phyloP scores from a whole-genome alignment of 2,329 filamentous ascomycete genomes.

The Bretziella fagacearum region DNA sequence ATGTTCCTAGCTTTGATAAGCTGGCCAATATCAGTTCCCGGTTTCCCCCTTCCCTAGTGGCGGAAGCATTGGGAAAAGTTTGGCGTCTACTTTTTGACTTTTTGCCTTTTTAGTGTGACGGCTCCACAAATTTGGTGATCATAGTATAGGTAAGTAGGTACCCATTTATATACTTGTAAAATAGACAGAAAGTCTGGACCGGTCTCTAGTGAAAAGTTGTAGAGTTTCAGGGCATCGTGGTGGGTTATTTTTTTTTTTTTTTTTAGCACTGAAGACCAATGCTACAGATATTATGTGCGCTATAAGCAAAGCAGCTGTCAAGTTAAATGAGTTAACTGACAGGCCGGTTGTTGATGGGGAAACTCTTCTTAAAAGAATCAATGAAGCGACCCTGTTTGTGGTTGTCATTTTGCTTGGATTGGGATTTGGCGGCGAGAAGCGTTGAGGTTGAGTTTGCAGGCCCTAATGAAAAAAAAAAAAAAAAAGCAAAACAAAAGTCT shows the following conservation, averaged over 20 bases:
- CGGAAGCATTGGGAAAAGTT: too few relatives aligned
- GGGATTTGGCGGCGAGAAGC: slow-evolving; percentile 8
- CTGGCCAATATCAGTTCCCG: too few relatives aligned
- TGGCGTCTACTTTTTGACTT: not conserved
- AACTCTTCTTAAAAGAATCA: slow-evolving; percentile 4
- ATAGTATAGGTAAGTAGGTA: not conserved
- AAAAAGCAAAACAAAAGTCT: too few relatives aligned
- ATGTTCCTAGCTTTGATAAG: slow-evolving; percentile 1
- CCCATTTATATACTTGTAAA: slow-evolving; percentile 3
- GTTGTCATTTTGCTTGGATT: not conserved
- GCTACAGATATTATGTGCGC: not conserved
- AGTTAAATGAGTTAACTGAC: slow-evolving; percentile 6
- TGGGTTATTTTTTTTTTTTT: too few relatives aligned
- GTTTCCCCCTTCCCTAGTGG: too few relatives aligned
- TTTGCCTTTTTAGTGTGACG: slow-evolving; percentile 1
- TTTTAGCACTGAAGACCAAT: too few relatives aligned
- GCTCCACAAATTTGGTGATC: not conserved
- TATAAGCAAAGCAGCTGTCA: not conserved
- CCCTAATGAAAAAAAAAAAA: not conserved
- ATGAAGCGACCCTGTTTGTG: slow-evolving; percentile 3
- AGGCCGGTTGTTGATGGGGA: slow-evolving; percentile 5
- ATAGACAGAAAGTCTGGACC: slow-evolving; percentile 10
- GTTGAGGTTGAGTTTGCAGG: slow-evolving; percentile 14
- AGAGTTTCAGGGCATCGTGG: not conserved
- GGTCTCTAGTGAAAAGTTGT: not conserved